phyloP scores from a whole-genome alignment of 2,329 filamentous ascomycete species.

The Aspergillus sp. region DNA sequence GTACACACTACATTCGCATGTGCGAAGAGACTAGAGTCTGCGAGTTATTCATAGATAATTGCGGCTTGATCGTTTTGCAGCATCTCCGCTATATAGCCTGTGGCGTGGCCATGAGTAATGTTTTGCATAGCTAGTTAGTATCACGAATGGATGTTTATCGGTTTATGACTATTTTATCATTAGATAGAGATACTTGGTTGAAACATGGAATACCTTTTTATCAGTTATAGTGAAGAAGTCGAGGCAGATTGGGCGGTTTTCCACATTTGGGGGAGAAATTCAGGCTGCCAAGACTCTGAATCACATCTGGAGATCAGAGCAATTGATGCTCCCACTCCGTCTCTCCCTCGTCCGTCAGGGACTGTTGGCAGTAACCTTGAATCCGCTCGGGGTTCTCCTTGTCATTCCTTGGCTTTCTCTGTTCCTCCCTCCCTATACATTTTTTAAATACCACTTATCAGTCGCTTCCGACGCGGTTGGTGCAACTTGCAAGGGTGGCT shows the following conservation, averaged over 20 bases:
- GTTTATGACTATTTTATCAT: background rate
- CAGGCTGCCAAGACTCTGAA: constrained; percentile 29
- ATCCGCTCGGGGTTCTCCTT: background rate
- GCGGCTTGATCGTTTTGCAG: background rate
- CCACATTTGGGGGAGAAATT: constrained; percentile 37
- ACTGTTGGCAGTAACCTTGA: background rate
- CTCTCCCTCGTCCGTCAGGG: constrained; percentile 10
- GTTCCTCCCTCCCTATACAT: background rate
- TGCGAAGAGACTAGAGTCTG: constrained; percentile 24
- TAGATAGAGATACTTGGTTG: background rate
- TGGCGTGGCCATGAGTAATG: constrained; percentile 15
- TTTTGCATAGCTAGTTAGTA: constrained; percentile 3
- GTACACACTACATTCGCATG: constrained; percentile 47
- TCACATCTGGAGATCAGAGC: constrained; percentile 26
- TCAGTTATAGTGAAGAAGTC: background rate
- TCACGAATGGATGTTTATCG: background rate
- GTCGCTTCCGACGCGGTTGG: background rate
- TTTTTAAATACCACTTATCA: background rate
- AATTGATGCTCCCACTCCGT: background rate
- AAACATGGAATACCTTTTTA: background rate
- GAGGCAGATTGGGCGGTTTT: constrained; percentile 9
- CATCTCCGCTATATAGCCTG: constrained; percentile 13
- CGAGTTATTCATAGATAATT: background rate
- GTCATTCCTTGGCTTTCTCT: constrained; percentile 2
- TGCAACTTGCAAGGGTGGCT: constrained; percentile 18